Evolutionary conservation across 768 basidiomycete genomes (phyloP).

Genomic region (Aureoboletus auriporus): DNA sequence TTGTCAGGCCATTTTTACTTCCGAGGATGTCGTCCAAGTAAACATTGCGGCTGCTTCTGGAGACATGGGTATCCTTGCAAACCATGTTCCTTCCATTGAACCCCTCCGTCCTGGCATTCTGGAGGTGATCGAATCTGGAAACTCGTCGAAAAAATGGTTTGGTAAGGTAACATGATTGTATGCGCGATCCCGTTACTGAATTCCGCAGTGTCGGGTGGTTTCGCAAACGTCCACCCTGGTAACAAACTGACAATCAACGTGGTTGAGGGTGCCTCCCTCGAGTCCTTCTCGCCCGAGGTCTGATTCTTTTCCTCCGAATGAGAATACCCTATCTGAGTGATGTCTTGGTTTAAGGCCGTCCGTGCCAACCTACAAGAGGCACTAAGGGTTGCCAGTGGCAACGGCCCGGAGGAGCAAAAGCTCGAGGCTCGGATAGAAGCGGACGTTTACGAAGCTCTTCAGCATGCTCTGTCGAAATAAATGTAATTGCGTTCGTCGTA

Average conservation of each 20-base stretch:
- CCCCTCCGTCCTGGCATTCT: slow-evolving; percentile 90
- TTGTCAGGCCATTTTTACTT: slow-evolving; percentile 81
- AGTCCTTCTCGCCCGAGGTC: slow-evolving; percentile 89
- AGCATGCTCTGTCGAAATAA: slow-evolving; percentile 70
- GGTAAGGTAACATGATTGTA: slow-evolving; percentile 49
- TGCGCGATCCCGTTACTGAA: slow-evolving; percentile 3
- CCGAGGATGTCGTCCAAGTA: slow-evolving; percentile 91
- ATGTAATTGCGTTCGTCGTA: slow-evolving; percentile 6
- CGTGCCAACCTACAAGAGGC: slow-evolving; percentile 89
- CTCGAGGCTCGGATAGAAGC: slow-evolving; percentile 91
- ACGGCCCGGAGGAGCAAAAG: slow-evolving; percentile 91
- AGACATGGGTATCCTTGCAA: slow-evolving; percentile 99
- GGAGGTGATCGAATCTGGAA: slow-evolving; percentile 84
- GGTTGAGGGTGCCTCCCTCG: slow-evolving; percentile 91
- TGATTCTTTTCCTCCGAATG: slow-evolving; percentile 18
- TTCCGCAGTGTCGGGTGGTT: slow-evolving; percentile 85
- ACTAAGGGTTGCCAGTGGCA: slow-evolving; percentile 72
- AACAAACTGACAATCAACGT: slow-evolving; percentile 96
- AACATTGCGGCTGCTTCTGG: slow-evolving; percentile 92
- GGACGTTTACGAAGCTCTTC: slow-evolving; percentile 94
- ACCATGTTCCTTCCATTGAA: slow-evolving; percentile 98
- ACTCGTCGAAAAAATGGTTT: slow-evolving; percentile 91
- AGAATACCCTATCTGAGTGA: slow-evolving; percentile 3
- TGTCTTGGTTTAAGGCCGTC: slow-evolving; percentile 60
- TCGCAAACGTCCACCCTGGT: slow-evolving; percentile 96